Percentiles rank a stretch among this genome's conserved stretches.
phyloP scores from a whole-genome alignment of 1,139 yeast genomes.

The Taiozyma sp. region DNA sequence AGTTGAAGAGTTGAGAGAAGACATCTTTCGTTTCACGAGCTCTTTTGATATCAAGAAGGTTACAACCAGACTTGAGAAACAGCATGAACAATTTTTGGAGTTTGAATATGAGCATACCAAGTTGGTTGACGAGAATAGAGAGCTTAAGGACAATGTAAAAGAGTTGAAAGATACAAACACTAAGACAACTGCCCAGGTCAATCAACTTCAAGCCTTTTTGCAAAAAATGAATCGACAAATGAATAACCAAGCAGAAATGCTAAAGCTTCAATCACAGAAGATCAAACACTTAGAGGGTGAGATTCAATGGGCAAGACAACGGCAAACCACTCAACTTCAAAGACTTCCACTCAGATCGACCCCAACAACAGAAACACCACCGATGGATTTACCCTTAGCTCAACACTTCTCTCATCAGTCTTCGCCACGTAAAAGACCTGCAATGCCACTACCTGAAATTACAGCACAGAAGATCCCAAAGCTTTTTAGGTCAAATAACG shows the following conservation, averaged over 20 bases:
- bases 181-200: background rate
- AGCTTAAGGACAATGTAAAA: background rate
- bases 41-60: background rate
- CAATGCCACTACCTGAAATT: background rate
- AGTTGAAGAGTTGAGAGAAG: background rate
- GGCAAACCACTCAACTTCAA: background rate
- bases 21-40: background rate
- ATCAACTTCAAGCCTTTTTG: background rate
- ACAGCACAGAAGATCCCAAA: slow-evolving; percentile 1
- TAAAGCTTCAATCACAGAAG: background rate
- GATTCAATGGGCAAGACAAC: background rate
- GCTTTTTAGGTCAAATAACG: background rate
- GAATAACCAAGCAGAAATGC: background rate
- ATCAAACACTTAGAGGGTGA: background rate
- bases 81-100: background rate
- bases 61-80: background rate
- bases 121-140: background rate
- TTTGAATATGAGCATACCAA: background rate
- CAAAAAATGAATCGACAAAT: background rate
- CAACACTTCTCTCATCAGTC: background rate
- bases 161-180: background rate
- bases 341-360: background rate
- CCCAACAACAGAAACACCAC: background rate
- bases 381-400: background rate
- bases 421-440: background rate